Percentiles rank a stretch among this genome's conserved stretches.
Conservation (phyloP, 1,284 basidiomycete genomes). For the Papiliotrema laurentii region DNA sequence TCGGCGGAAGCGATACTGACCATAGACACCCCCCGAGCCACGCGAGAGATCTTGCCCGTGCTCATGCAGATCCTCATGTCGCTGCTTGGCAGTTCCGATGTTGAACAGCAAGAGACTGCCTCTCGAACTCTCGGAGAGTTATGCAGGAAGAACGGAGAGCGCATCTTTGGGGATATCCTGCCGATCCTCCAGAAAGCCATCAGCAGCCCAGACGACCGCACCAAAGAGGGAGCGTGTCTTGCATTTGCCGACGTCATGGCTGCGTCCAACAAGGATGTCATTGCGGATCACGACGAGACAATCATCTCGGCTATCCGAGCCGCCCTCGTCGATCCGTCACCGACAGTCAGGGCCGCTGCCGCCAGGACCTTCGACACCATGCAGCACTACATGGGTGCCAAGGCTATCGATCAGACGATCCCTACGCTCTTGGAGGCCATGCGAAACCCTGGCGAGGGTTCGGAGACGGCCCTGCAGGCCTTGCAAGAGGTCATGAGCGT, state of each 20-base stretch:
- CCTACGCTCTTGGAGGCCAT: constrained; percentile 92
- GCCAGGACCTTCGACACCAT: constrained; percentile 90
- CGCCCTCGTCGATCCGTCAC: constrained; percentile 83
- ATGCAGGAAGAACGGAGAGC: constrained; percentile 94
- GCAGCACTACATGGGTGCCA: constrained; percentile 77
- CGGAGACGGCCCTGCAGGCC: constrained; percentile 88
- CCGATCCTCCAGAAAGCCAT: constrained; percentile 68
- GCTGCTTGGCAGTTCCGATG: constrained; percentile 71
- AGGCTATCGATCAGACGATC: constrained; percentile 94
- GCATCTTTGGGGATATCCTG: constrained; percentile 79
- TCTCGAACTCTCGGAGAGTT: constrained; percentile 81
- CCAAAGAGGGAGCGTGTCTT: constrained; percentile 83
- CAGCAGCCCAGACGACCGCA: constrained; percentile 65
- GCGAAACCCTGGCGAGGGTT: constrained; percentile 79
- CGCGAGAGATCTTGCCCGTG: constrained; percentile 89
- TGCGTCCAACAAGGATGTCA: constrained; percentile 76
- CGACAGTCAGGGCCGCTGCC: constrained; percentile 83
- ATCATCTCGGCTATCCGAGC: constrained; percentile 81
- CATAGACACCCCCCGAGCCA: constrained; percentile 52
- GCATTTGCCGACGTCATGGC: constrained; percentile 86
- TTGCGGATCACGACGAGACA: constrained; percentile 84
- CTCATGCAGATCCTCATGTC: constrained; percentile 71
- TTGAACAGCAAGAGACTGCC: constrained; percentile 90
- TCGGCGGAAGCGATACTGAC: constrained; percentile 10
- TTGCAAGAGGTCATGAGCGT: constrained; percentile 91